These are phyloP conservation scores for Globisporangium nunn DNA, from an alignment of 352 stramenopile genomes.

Conservation along the genomic window DNA sequence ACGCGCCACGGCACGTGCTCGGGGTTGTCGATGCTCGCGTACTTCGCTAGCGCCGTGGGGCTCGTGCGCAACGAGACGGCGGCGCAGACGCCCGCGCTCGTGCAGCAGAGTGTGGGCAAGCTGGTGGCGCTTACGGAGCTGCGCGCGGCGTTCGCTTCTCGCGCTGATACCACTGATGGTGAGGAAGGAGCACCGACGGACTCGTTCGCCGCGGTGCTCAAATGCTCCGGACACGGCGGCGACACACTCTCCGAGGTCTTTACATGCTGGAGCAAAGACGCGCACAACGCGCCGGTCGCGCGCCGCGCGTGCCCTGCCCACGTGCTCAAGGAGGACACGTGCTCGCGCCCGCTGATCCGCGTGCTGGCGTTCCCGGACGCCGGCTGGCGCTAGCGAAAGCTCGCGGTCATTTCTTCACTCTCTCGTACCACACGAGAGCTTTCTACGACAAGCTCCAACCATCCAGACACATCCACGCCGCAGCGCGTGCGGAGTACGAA, in stretches of 20 bases:
- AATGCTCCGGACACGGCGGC: conserved; percentile 25
- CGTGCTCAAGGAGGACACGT: conserved; percentile 71
- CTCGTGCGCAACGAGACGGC: conserved; percentile 70
- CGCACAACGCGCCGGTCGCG: conserved; percentile 32
- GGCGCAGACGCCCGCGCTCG: conserved; percentile 44
- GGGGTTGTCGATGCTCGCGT: conserved; percentile 72
- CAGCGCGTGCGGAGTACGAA: background rate
- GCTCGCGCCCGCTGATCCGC: conserved; percentile 31
- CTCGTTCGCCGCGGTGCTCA: conserved; percentile 15
- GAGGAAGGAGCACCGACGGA: background rate
- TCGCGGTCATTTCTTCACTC: background rate
- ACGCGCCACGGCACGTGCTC: conserved; percentile 91
- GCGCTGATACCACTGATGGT: background rate
- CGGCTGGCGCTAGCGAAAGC: background rate
- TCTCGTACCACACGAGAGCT: background rate
- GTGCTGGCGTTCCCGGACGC: conserved; percentile 44
- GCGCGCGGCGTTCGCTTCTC: conserved; percentile 28
- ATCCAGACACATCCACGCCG: background rate
- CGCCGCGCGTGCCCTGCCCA: conserved; percentile 50
- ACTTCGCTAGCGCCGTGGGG: conserved; percentile 80
- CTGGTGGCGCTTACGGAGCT: conserved; percentile 37
- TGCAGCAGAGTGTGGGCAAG: conserved; percentile 55
- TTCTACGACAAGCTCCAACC: background rate
- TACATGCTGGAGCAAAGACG: conserved; percentile 77
- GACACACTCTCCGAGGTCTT: conserved; percentile 65